Percentiles rank a stretch among this genome's conserved stretches.
These are phyloP conservation scores for Olyra latifolia DNA, from an alignment of 176 grass and related monocot species.

Conservation along the genomic window DNA sequence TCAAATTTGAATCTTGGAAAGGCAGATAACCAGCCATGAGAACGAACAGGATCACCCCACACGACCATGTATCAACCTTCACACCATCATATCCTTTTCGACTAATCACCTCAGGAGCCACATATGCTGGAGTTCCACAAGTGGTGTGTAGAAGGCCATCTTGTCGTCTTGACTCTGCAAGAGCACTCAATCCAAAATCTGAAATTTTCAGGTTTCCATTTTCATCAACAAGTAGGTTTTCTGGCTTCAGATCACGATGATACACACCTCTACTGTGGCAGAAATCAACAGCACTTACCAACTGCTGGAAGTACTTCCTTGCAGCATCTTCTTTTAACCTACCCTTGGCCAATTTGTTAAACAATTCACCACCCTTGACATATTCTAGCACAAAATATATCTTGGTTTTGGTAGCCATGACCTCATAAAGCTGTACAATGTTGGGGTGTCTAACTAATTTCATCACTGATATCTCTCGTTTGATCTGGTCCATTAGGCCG, in stretches of 20 bases:
- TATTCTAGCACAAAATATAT: slow-evolving; percentile 51
- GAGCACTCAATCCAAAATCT: slow-evolving; percentile 62
- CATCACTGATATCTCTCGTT: slow-evolving; percentile 41
- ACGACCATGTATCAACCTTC: slow-evolving; percentile 58
- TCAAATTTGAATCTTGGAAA: slow-evolving; percentile 50
- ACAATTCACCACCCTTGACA: slow-evolving; percentile 45
- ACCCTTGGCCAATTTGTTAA: slow-evolving; percentile 44
- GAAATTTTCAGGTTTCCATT: slow-evolving; percentile 56
- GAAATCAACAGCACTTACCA: slow-evolving; percentile 55
- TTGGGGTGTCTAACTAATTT: slow-evolving; percentile 35
- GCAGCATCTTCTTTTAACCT: slow-evolving; percentile 40
- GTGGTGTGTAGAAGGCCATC: slow-evolving; percentile 59
- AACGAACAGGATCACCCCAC: slow-evolving; percentile 56
- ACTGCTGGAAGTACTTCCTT: slow-evolving; percentile 51
- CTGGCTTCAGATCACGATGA: slow-evolving; percentile 60
- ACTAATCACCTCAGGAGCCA: slow-evolving; percentile 54
- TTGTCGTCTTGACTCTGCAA: slow-evolving; percentile 43
- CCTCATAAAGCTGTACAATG: slow-evolving; percentile 43
- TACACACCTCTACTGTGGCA: slow-evolving; percentile 62
- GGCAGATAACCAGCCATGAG: slow-evolving; percentile 51
- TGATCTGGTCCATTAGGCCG: slow-evolving; percentile 45
- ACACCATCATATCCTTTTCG: slow-evolving; percentile 58
- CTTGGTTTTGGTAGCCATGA: slow-evolving; percentile 50
- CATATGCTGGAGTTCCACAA: slow-evolving; percentile 57
- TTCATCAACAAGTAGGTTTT: slow-evolving; percentile 54